phyloP scores from a whole-genome alignment of 345 rosid genomes.

The Aegle marmelos region DNA sequence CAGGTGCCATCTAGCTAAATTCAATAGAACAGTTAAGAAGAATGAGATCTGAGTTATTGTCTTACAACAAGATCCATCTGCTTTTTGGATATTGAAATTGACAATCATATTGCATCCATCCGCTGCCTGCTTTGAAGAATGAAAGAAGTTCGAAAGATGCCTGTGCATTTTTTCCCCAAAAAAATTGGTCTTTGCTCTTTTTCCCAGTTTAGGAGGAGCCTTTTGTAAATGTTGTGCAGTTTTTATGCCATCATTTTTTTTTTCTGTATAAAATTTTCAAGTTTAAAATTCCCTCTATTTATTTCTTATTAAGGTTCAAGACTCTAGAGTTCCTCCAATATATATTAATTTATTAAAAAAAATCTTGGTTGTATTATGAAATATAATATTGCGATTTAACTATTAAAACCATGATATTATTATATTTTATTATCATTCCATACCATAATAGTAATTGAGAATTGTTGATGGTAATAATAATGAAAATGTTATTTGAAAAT shows the following conservation, averaged over 20 bases:
- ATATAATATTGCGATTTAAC: too few relatives aligned
- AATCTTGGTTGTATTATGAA: too few relatives aligned
- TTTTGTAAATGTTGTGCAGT: not conserved
- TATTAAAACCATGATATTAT: too few relatives aligned
- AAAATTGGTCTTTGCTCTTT: not conserved
- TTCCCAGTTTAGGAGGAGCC: not conserved
- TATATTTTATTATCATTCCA: too few relatives aligned
- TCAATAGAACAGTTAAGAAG: not conserved
- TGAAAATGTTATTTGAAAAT: too few relatives aligned
- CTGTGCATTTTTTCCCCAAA: not conserved
- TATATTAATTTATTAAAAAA: too few relatives aligned
- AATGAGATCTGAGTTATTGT: not conserved
- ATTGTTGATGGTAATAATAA: too few relatives aligned
- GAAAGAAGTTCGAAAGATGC: not conserved
- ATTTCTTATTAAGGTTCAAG: constrained; percentile 4
- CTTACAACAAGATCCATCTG: not conserved
- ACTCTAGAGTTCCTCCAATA: too few relatives aligned
- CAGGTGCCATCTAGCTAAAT: not conserved
- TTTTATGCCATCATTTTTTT: not conserved
- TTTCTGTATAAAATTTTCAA: not conserved
- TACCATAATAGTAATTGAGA: too few relatives aligned
- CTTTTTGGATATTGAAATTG: not conserved
- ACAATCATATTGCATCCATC: not conserved
- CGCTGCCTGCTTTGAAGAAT: not conserved
- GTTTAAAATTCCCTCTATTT: not conserved